Evolutionary conservation across 1,284 basidiomycete genomes (phyloP), one percentile per base, ranked within the genome.

Genomic region (Pseudozyma thailandica): DNA sequence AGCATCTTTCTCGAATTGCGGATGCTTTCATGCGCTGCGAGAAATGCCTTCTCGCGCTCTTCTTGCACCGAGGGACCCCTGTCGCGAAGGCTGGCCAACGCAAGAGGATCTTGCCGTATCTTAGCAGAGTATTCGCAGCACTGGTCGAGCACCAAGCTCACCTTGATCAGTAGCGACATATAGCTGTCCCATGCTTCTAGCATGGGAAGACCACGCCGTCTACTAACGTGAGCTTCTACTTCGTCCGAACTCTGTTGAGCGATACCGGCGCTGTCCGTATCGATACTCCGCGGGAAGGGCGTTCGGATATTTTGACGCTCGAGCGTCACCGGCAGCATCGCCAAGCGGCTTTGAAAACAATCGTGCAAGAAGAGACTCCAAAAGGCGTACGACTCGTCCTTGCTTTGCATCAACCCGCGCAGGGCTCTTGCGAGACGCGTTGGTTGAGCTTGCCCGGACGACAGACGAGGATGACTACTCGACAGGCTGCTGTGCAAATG

Each of bases 361-460:
- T 68, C 64, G n/a, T 61, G 54, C 26, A 57, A 26, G 37, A 57
- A 61, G 6, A 68, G 42, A 41, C 46, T 41, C 64, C 64, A 68
- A 38, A 68, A 68, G 2, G 50, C 53, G 16, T 44, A 43, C 2
- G 27, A 42, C 20, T 61, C 49, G 27, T 57, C 50, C n/a, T 45
- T 53, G 45, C 42, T 31, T 37, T 57, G 57, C 50, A 57, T 53
- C 46, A 68, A 18, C 4, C 58, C 54, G 10, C 53, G 48, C 3
- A 68, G 58, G 4, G 64, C 58, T 30, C 50, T 31, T 10, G 49
- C 50, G 8, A 62, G 57, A 38, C 45, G 49, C 23, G 64, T 49
- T 0, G 42, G n/a, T 38, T 54, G 41, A 9, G 30, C 25, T n/a
- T 30, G 15, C 6, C 42, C 58, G 16, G 41, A 15, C 28, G 53